A percentile compares a stretch with the other conserved stretches of the same genome.
Evolutionary conservation across 768 basidiomycete species (phyloP).

Genomic region (Boletellus ananas): DNA sequence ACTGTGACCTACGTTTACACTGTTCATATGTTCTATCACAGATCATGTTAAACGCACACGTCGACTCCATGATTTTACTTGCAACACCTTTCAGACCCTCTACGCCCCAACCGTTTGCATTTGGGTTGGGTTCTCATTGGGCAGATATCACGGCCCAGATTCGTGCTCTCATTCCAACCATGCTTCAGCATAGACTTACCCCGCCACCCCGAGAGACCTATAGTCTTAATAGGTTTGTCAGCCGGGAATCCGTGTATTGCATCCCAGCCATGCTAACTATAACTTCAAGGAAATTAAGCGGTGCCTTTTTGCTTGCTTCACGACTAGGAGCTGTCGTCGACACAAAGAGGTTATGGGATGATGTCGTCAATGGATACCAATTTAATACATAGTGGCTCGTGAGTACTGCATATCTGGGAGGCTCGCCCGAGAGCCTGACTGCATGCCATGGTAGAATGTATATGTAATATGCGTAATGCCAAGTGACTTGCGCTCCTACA

Average conservation of each 20-base stretch:
- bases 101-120: conserved; percentile 72
- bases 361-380: conserved; percentile 40
- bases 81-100: conserved; percentile 76
- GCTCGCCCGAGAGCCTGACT: background rate
- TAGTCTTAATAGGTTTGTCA: conserved; percentile 76
- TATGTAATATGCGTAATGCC: background rate
- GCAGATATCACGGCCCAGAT: conserved; percentile 72
- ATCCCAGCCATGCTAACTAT: background rate
- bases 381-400: conserved; percentile 7
- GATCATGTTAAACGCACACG: conserved; percentile 86
- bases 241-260: conserved; percentile 4
- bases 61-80: conserved; percentile 77
- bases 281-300: conserved; percentile 64
- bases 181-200: conserved; percentile 84
- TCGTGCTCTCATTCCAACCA: conserved; percentile 78
- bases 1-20: background rate
- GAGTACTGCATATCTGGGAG: background rate
- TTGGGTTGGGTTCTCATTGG: conserved; percentile 65
- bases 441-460: background rate
- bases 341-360: conserved; percentile 73
- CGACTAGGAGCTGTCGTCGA: conserved; percentile 72
- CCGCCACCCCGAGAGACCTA: conserved; percentile 95
- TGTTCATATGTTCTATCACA: background rate
- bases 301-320: conserved; percentile 75
- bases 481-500: background rate